Evolutionary conservation across 192 early-diverging fungal genomes (phyloP), one percentile per base, ranked within the genome.

Genomic region (Rhizoclosmatium globosum): DNA sequence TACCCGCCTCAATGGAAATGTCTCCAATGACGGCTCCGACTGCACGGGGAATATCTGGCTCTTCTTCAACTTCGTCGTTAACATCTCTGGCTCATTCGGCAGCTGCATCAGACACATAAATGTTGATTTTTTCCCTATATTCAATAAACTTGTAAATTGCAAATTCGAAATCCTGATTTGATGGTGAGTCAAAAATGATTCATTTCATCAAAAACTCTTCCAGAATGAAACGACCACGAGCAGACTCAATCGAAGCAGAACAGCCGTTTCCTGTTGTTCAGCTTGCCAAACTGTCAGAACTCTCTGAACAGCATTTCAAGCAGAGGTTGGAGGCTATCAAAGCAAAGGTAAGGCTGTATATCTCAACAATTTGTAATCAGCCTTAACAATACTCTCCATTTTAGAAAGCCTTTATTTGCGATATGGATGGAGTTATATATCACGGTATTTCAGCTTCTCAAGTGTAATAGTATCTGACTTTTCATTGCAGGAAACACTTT

Each of bases 371-470:
- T 59, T 21, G 31, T 9, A 11, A 46, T 19, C 11, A 60, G 3
- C 13, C 11, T 45, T 1, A 13, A 38, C 43, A 59, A n/a, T 4
- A 7, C 11, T 46, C 4, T 38, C 3, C 44, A 47, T n/a, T 73
- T 15, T 68, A 91, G 80, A 85, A 86, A 72, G 88, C 82, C n/a
- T 91, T 85, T 74, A 88, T 91, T 48, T 82, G 82, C 76, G 89
- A 91, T 80, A 90, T 90, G 89, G 89, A 91, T 65, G 89, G 90
- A 31, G 90, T 91, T 11, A 88, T 89, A 64, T 91, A 89, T 59
- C 88, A 89, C 68, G 83, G 78, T 85, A 50, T 39, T 39, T 44
- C 23, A 2, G 57, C 15, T 64, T 58, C 38, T 17, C 47, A 23
- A 21, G 1, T 58, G 72, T 74, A 31, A 60, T 42, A 31, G 15